Percentiles rank a stretch among this genome's conserved stretches.
phyloP scores from a whole-genome alignment of 2,329 filamentous ascomycete species.

The Aspergillus ustus region DNA sequence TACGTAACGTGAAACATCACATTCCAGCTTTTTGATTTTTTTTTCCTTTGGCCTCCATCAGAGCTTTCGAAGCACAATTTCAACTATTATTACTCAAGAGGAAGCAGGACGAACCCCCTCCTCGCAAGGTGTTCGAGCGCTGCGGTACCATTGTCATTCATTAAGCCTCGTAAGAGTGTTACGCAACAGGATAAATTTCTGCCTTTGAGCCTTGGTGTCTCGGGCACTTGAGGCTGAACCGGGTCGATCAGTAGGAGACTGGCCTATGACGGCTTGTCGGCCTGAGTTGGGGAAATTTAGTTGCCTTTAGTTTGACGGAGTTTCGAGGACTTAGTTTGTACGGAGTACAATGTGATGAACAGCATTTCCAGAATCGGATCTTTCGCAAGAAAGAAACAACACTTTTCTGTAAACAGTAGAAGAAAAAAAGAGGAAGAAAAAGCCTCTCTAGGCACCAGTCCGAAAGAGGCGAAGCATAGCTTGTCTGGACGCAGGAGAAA shows the following conservation, averaged over 20 bases:
- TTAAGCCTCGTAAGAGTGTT: conserved; percentile 1
- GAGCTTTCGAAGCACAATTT: neutral
- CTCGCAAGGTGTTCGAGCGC: neutral
- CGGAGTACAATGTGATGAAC: neutral
- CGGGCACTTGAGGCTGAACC: conserved; percentile 1
- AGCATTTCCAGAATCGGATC: neutral
- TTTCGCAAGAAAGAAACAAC: no score
- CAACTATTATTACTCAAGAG: no score
- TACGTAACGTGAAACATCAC: conserved; percentile 12
- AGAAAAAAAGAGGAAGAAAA: neutral
- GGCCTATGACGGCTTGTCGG: neutral
- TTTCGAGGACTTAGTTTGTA: neutral
- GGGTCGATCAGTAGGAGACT: neutral
- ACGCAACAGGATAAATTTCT: conserved; percentile 1
- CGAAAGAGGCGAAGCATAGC: neutral
- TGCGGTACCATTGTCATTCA: no score
- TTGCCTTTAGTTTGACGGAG: neutral
- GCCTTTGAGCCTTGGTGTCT: neutral
- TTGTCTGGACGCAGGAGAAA: neutral
- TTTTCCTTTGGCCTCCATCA: neutral
- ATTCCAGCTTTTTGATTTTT: neutral
- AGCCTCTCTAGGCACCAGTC: neutral
- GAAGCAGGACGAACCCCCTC: neutral
- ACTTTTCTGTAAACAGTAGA: no score
- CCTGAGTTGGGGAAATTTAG: neutral